Evolutionary conservation across 805 yeast genomes (phyloP).

Genomic region (Hanseniaspora jakobsenii): DNA sequence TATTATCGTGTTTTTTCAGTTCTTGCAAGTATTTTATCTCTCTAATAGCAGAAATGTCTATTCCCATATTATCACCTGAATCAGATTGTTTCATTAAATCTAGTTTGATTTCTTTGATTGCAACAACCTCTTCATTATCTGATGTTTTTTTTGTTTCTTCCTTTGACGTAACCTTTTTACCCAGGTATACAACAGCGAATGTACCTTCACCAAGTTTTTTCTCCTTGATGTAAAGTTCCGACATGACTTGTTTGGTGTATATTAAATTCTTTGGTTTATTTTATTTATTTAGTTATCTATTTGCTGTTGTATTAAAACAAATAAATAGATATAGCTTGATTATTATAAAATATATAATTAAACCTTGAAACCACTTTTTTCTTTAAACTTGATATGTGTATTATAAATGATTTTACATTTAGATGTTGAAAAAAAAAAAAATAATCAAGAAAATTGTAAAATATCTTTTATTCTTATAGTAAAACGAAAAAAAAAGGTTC

Average conservation of each 20-base stretch:
- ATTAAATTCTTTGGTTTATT: too few species aligned
- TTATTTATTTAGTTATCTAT: neutral
- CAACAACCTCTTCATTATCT: slow-evolving; percentile 56
- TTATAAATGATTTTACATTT: too few species aligned
- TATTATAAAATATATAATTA: too few species aligned
- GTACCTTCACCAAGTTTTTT: slow-evolving; percentile 98
- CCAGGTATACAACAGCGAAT: slow-evolving; percentile 89
- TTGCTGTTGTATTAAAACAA: neutral
- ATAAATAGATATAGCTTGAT: too few species aligned
- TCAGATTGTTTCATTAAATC: slow-evolving; percentile 12
- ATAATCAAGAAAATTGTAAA: too few species aligned
- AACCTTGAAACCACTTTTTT: too few species aligned
- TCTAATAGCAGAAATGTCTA: slow-evolving; percentile 94
- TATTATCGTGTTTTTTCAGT: slow-evolving; percentile 52
- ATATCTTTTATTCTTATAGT: too few species aligned
- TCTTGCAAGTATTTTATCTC: slow-evolving; percentile 85
- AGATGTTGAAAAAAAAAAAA: too few species aligned
- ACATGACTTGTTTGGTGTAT: too few species aligned
- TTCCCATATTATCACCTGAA: slow-evolving; percentile 35
- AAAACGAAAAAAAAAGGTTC: too few species aligned
- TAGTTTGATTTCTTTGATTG: slow-evolving; percentile 90
- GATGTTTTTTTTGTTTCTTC: slow-evolving; percentile 23
- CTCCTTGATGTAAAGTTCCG: slow-evolving; percentile 31
- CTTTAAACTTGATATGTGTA: too few species aligned
- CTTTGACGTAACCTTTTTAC: slow-evolving; percentile 53